A percentile compares a stretch with the other conserved stretches of the same genome.
Conservation (phyloP, 192 early-diverging fungal species). For the Paraglomus occultum region DNA sequence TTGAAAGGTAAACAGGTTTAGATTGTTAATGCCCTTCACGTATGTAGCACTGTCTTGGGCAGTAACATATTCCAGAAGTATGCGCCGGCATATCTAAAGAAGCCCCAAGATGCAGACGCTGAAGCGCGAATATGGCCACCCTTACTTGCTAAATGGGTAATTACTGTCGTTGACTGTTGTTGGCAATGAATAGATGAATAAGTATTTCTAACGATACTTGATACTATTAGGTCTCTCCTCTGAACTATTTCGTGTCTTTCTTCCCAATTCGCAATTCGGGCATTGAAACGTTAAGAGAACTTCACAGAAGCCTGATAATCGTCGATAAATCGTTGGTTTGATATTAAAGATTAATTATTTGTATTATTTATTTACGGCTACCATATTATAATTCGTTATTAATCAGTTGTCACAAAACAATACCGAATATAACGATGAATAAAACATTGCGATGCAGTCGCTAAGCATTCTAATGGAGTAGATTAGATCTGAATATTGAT, state of each 20-base stretch:
- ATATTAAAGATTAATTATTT: no score
- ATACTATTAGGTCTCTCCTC: slow-evolving; percentile 32
- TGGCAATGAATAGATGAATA: not conserved
- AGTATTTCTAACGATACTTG: slow-evolving; percentile 10
- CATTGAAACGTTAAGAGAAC: slow-evolving; percentile 40
- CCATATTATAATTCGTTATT: no score
- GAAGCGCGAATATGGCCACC: slow-evolving; percentile 46
- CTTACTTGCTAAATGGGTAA: slow-evolving; percentile 51
- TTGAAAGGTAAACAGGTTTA: not conserved
- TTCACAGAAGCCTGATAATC: slow-evolving; percentile 43
- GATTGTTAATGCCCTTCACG: not conserved
- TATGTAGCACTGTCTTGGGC: slow-evolving; percentile 41
- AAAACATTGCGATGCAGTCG: no score
- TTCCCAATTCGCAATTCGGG: slow-evolving; percentile 47
- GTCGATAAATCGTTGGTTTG: not conserved
- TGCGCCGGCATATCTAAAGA: slow-evolving; percentile 42
- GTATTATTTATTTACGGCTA: no score
- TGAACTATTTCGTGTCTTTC: slow-evolving; percentile 55
- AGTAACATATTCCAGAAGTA: slow-evolving; percentile 53
- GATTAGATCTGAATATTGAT: no score
- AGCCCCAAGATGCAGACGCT: slow-evolving; percentile 29
- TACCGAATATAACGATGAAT: no score
- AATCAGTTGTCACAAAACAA: no score
- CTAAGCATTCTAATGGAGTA: no score
- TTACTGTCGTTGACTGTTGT: slow-evolving; percentile 9